Base-by-base conservation (phyloP, 164 flowering plant species). In the Kalanchoe fedtschenkoi region DNA sequence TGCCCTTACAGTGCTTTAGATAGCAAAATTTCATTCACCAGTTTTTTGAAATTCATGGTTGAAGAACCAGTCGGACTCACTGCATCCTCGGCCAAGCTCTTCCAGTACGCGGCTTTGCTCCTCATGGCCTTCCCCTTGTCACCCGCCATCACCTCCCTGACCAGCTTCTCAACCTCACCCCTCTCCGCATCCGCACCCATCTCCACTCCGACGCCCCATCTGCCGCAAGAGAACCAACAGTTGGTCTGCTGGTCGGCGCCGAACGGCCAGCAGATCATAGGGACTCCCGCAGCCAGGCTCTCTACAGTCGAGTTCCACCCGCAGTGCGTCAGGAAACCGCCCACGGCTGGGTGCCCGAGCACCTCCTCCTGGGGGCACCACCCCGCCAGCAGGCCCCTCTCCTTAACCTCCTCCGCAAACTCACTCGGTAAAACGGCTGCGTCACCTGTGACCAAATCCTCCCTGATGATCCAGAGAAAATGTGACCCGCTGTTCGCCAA, bases 401-500 rank as follows among this genome's bases (percentile, higher is more conserved):
- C 29, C 26, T 28, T 29, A 1, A 16, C 26, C 16, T 55, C 59
- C 33, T 24, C 13, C 32, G 2, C 6, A 32, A 22, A 55, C 10
- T 55, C 59, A 28, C 14, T 17, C 9, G 59, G 32, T 24, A 55
- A n/a, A 16, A 72, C 41, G 7, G 76, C 74, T 0, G 74, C 5
- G 0, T 76, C 75, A 0, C 84, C 89, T 3, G 30, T 41, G 0
- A 82, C 83, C 0, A 82, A 61, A 58, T 82, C 89, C 0, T 80
- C 77, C 37, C 89, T 38, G 1, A 82, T 69, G 24, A 82, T 60
- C 89, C 89, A 84, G 56, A 80, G 59, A 47, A 84, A 84, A 1
- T 43, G 37, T 3, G 57, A 30, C 38, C 70, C 68, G 65, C 80
- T 78, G 21, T 72, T 72, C 0, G 86, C 82, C 0, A 83, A 73